Evolutionary conservation across 2,329 filamentous ascomycete genomes (phyloP).

Genomic region (Aspergillus amoenus): DNA sequence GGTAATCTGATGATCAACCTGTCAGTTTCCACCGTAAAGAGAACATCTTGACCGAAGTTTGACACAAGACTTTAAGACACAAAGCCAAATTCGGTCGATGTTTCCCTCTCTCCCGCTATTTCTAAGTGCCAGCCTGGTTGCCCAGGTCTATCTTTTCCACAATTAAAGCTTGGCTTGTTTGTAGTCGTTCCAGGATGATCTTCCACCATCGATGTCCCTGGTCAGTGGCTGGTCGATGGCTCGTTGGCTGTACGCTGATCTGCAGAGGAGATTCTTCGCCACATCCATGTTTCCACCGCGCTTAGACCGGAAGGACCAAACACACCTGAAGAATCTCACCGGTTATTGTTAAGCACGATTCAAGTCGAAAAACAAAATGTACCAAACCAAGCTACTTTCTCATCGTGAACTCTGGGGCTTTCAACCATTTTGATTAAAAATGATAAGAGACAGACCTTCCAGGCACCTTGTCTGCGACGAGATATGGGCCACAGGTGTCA

Average conservation of each 20-base stretch:
- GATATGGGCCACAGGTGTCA: not conserved
- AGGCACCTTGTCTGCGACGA: not conserved
- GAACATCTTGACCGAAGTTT: not conserved
- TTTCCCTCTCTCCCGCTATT: not conserved
- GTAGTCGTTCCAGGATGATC: not conserved
- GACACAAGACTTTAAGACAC: not conserved
- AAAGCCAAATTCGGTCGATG: not conserved
- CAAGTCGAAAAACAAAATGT: not conserved
- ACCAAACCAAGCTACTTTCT: not conserved
- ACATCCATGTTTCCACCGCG: slow-evolving; percentile 12
- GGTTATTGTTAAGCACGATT: not conserved
- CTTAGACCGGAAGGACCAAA: slow-evolving; percentile 8
- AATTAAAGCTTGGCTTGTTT: not conserved
- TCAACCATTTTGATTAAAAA: not conserved
- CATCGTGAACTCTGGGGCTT: not conserved
- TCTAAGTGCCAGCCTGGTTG: slow-evolving; percentile 5
- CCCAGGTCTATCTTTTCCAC: not conserved
- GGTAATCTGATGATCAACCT: not conserved
- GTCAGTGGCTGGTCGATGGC: no score
- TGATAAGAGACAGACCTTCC: not conserved
- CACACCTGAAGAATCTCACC: slow-evolving; percentile 7
- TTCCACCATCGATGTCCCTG: not conserved
- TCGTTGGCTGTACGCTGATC: not conserved
- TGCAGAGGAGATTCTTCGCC: not conserved
- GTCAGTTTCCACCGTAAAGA: not conserved